These are phyloP conservation scores for Penicillium sp. DNA, from an alignment of 2,329 filamentous ascomycete species.

Conservation along the genomic window DNA sequence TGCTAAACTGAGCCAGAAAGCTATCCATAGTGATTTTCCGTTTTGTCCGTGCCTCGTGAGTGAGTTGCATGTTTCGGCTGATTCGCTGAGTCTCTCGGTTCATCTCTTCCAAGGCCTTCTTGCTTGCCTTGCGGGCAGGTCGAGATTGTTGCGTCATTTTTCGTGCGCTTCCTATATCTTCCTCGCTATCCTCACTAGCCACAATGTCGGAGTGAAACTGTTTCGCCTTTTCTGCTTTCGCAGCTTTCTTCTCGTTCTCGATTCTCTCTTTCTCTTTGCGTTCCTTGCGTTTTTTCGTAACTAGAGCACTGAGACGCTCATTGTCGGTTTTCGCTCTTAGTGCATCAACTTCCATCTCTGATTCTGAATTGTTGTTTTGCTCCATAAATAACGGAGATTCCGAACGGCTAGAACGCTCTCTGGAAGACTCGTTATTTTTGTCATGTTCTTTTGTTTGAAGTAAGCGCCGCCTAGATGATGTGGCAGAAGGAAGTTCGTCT, in stretches of 20 bases:
- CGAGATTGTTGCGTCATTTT: constrained; percentile 66
- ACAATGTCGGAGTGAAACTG: constrained; percentile 39
- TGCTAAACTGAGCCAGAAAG: constrained; percentile 73
- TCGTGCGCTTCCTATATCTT: constrained; percentile 60
- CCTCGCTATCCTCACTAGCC: constrained; percentile 52
- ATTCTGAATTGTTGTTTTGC: constrained; percentile 23
- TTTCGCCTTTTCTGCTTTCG: constrained; percentile 27
- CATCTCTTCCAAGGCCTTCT: constrained; percentile 93
- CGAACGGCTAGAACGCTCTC: constrained; percentile 24
- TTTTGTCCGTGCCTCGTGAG: constrained; percentile 83
- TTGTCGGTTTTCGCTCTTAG: constrained; percentile 32
- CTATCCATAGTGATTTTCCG: constrained; percentile 85
- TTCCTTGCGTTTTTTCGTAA: constrained; percentile 70
- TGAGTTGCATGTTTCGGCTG: constrained; percentile 82
- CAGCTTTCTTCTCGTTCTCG: constrained; percentile 40
- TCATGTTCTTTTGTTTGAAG: constrained; percentile 19
- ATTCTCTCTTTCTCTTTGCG: constrained; percentile 62
- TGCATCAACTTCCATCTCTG: constrained; percentile 22
- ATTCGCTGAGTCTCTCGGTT: constrained; percentile 89
- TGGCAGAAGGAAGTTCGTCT: constrained; percentile 29
- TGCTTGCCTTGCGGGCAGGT: constrained; percentile 77
- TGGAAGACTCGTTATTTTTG: constrained; percentile 27
- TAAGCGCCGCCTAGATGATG: constrained; percentile 24
- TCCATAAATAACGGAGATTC: constrained; percentile 43
- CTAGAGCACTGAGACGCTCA: constrained; percentile 65